Evolutionary conservation across 441 rosid genomes (phyloP), one percentile per base, ranked within the genome.

Genomic region (Gossypium schwendimanii): DNA sequence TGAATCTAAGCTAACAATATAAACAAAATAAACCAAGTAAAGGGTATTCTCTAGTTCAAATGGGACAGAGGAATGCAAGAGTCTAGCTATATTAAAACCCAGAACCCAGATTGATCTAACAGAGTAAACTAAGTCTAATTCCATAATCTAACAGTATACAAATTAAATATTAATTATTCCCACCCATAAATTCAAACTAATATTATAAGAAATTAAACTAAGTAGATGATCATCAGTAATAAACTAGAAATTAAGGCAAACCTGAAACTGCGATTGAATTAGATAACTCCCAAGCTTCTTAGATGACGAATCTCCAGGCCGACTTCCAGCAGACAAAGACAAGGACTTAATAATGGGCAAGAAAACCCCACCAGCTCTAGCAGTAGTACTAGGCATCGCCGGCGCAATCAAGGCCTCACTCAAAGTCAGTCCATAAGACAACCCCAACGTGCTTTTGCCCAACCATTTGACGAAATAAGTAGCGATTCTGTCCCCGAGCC

Each of bases 341-440:
- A 94, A 72, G 0, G 97, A 92, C 78, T 89, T 89, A 26, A 94
- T 92, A 60, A 94, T 92, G 0, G 98, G 98, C 87, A 94, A 81
- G 85, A 94, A 94, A 69, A 94, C 86, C 0, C 98, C 98, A 20
- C 97, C 97, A 1, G 97, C 98, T 75, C 97, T 85, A 4, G 98
- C 98, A 14, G 97, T 92, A 7, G 97, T 90, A 50, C 97, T 90
- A 0, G 97, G 98, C 97, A 94, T 94, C 0, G 97, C 98, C 3
- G 98, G 98, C 1, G 97, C 94, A 55, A 94, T 92, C 76, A 94
- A 79, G 2, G 95, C 97, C 76, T 94, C 98, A 31, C 98, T 92
- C 1, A 94, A 73, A 1, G 93, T 86, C 73, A 94, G 79, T 0
- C 98, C 97, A 20, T 92, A 94, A 20, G 97, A 89, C 66, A 94